Conservation (phyloP, 164 flowering plant genomes). For the Tinospora cordifolia region DNA sequence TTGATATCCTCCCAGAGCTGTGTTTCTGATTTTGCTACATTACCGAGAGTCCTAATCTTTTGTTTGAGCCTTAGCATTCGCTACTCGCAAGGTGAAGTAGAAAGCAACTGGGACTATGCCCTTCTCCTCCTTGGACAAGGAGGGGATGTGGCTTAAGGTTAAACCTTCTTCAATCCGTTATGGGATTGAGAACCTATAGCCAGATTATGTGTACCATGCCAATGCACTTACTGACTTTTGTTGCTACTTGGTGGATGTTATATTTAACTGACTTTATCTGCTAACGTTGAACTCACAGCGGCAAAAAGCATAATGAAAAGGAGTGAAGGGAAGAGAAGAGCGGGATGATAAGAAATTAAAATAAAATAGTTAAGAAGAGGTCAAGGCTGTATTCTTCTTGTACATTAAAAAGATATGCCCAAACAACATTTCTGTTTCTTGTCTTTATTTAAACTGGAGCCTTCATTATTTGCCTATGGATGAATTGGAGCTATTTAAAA, state of each 20-base stretch:
- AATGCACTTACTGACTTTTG: neutral
- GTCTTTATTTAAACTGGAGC: neutral
- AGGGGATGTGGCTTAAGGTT: no score
- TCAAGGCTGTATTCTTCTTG: neutral
- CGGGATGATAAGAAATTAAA: neutral
- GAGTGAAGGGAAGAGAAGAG: neutral
- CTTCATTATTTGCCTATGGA: neutral
- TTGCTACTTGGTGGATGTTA: neutral
- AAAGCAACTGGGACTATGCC: no score
- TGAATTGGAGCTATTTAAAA: neutral
- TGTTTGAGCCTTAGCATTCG: no score
- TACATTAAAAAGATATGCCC: neutral
- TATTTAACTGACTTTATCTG: neutral
- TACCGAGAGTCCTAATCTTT: no score
- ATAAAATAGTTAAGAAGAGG: neutral
- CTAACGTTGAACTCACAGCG: no score
- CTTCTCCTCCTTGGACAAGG: no score
- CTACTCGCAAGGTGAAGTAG: no score
- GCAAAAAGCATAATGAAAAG: neutral
- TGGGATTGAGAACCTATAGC: no score
- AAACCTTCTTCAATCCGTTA: no score
- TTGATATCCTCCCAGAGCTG: no score
- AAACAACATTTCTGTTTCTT: neutral
- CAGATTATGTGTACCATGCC: no score
- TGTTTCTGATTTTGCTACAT: no score